Percentiles rank a stretch among this genome's conserved stretches.
phyloP scores from a whole-genome alignment of 805 yeast genomes.

The Ogataea trehaloabstinens region DNA sequence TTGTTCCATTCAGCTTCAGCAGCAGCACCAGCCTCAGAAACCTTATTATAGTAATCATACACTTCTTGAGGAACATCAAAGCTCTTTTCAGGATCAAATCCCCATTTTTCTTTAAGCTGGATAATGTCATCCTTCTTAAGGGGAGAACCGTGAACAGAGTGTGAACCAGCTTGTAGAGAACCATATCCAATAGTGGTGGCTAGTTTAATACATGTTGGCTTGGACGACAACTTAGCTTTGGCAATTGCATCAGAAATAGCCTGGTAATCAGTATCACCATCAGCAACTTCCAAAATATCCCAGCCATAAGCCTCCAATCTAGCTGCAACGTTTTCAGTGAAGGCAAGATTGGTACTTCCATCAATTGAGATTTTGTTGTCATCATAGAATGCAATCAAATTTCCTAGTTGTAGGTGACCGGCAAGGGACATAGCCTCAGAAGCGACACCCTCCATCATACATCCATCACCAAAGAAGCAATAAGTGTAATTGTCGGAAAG shows the following conservation, averaged over 20 bases:
- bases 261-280: slow-evolving; percentile 77
- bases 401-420: slow-evolving; percentile 91
- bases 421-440: slow-evolving; percentile 93
- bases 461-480: slow-evolving; percentile 91
- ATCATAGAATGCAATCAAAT: slow-evolving; percentile 93
- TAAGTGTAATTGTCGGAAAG: slow-evolving; percentile 76
- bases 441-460: slow-evolving; percentile 97
- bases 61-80: slow-evolving; percentile 86
- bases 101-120: slow-evolving; percentile 79
- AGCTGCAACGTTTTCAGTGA: slow-evolving; percentile 86
- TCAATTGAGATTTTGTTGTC: slow-evolving; percentile 97
- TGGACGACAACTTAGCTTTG: slow-evolving; percentile 75
- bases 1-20: slow-evolving; percentile 75
- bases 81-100: slow-evolving; percentile 81
- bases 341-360: slow-evolving; percentile 85
- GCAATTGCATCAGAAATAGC: slow-evolving; percentile 71
- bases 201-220: slow-evolving; percentile 88
- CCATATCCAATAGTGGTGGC: slow-evolving; percentile 95
- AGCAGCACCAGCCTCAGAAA: slow-evolving; percentile 59
- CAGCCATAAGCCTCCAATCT: slow-evolving; percentile 94
- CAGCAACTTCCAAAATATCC: slow-evolving; percentile 74
- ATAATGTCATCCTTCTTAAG: slow-evolving; percentile 88
- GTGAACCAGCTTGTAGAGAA: slow-evolving; percentile 80
- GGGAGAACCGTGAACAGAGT: slow-evolving; percentile 95
- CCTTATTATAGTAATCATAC: slow-evolving; percentile 59